These are phyloP conservation scores for Mycena belliarum DNA, from an alignment of 768 basidiomycete genomes.

Conservation along the genomic window DNA sequence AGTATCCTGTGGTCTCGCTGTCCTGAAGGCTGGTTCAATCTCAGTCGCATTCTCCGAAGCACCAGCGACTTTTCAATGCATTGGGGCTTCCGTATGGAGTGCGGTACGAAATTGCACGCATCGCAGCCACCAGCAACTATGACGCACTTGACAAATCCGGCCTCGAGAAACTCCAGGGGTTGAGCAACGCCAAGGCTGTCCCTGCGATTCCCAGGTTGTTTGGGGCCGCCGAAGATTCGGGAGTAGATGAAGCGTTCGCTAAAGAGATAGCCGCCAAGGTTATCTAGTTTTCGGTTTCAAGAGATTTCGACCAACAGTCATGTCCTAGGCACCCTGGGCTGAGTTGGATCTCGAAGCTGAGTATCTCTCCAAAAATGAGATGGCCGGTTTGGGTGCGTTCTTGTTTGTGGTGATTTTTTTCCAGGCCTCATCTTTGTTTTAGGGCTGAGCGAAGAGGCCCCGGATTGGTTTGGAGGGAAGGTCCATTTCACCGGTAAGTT, in stretches of 20 bases:
- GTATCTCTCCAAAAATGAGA: conserved; percentile 32
- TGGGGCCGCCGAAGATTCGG: conserved; percentile 6
- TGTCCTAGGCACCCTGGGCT: conserved; percentile 56
- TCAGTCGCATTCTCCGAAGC: conserved; percentile 14
- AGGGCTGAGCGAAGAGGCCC: conserved; percentile 39
- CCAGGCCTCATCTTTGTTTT: not conserved
- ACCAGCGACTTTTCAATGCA: conserved; percentile 5
- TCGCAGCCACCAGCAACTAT: conserved; percentile 35
- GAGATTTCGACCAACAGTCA: not conserved
- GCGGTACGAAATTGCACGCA: conserved; percentile 56
- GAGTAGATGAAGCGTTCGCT: conserved; percentile 32
- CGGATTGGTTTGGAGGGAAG: conserved; percentile 62
- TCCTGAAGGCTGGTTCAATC: no score
- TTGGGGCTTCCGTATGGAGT: conserved; percentile 42
- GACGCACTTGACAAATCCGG: conserved; percentile 29
- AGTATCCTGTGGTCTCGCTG: no score
- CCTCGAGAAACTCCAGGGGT: conserved; percentile 31
- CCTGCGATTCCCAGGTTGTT: conserved; percentile 25
- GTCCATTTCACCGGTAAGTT: conserved; percentile 52
- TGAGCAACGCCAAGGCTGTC: conserved; percentile 34
- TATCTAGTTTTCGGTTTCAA: not conserved
- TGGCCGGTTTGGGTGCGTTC: conserved; percentile 35
- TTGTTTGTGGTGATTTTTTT: not conserved
- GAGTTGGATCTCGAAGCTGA: conserved; percentile 61
- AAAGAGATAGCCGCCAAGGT: conserved; percentile 39